Conservation (phyloP, 1,139 yeast species). For the Geotrichum phurueaensis region DNA sequence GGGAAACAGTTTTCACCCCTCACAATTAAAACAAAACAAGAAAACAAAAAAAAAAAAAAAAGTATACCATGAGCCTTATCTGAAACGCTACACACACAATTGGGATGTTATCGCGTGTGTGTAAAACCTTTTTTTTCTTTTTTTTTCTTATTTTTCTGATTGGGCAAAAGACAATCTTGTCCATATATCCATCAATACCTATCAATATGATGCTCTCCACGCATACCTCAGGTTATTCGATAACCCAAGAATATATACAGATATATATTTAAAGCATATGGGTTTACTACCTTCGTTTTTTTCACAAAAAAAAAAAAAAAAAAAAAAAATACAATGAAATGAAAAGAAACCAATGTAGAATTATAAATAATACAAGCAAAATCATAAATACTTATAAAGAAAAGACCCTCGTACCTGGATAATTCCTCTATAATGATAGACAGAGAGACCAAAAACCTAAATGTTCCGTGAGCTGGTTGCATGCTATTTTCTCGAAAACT, state of each 20-base stretch:
- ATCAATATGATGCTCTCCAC: no score
- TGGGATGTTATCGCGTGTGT: not conserved
- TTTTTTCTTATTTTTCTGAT: not conserved
- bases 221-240: no score
- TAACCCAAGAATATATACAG: no score
- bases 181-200: not conserved
- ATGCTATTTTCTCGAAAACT: slow-evolving; percentile 1
- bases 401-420: not conserved
- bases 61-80: slow-evolving; percentile 16
- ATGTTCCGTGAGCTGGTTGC: no score
- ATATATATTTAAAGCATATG: no score
- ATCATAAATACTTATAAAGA: not conserved
- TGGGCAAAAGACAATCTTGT: not conserved
- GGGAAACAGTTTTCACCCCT: slow-evolving; percentile 13
- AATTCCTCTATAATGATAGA: no score
- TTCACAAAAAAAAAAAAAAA: not conserved
- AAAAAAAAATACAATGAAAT: not conserved
- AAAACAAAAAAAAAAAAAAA: not conserved
- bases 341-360: not conserved
- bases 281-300: no score
- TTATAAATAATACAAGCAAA: not conserved
- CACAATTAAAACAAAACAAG: not conserved
- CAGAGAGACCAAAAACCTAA: no score
- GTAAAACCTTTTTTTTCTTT: not conserved
- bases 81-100: not conserved